Percentiles rank a stretch among this genome's conserved stretches.
Evolutionary conservation across 345 rosid genomes (phyloP).

Genomic region (Hypericum perforatum): DNA sequence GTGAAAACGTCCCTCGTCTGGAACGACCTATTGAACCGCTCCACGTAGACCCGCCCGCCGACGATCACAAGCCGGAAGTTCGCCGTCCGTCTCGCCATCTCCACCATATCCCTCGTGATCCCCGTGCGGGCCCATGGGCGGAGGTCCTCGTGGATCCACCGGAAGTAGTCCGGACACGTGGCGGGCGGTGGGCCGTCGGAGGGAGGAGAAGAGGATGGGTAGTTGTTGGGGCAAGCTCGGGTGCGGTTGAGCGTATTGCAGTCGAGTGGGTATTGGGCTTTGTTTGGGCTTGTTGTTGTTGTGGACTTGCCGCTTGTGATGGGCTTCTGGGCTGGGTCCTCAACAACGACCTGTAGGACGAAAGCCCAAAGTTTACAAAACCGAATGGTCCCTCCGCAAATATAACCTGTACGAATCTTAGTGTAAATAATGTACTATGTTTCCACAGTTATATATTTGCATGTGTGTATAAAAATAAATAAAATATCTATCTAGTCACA

Average conservation of each 20-base stretch:
- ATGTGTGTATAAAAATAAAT: no score
- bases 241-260: slow-evolving; percentile 29
- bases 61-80: slow-evolving; percentile 15
- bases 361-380: background rate
- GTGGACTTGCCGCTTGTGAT: background rate
- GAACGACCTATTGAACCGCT: slow-evolving; percentile 9
- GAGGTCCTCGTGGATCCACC: slow-evolving; percentile 21
- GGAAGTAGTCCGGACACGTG: slow-evolving; percentile 19
- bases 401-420: no score
- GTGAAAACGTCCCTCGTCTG: slow-evolving; percentile 21
- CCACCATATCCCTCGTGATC: slow-evolving; percentile 17
- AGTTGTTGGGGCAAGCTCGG: slow-evolving; percentile 30
- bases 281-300: background rate
- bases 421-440: no score
- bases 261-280: slow-evolving; percentile 33
- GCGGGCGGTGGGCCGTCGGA: background rate
- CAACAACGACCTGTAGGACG: slow-evolving; percentile 5
- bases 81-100: slow-evolving; percentile 14
- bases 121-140: slow-evolving; percentile 22
- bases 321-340: slow-evolving; percentile 9
- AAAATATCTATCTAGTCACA: no score
- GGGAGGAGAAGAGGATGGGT: slow-evolving; percentile 16
- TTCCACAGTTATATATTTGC: no score
- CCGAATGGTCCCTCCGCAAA: no score
- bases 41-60: slow-evolving; percentile 17